A percentile compares a stretch with the other conserved stretches of the same genome.
These are phyloP conservation scores for Penicillium griseofulvum DNA, from an alignment of 2,329 filamentous ascomycete species.

Conservation along the genomic window DNA sequence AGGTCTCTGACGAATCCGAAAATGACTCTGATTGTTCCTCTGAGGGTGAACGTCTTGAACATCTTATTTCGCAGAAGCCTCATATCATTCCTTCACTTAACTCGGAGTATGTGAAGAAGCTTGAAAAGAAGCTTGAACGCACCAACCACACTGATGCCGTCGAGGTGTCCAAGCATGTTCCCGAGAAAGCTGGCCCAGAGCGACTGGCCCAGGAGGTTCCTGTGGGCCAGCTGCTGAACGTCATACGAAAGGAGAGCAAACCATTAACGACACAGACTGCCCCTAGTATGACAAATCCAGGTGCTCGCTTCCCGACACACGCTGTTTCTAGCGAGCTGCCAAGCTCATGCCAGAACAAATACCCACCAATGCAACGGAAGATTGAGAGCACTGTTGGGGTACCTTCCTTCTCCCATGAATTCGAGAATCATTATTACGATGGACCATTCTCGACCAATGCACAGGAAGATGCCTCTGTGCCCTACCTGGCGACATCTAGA, in stretches of 20 bases:
- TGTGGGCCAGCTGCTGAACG: not conserved
- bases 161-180: not conserved
- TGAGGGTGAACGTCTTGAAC: not conserved
- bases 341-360: not conserved
- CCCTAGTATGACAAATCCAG: not conserved
- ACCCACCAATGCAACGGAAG: not conserved
- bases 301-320: constrained; percentile 2
- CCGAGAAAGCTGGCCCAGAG: not conserved
- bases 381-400: not conserved
- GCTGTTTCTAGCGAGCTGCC: not conserved
- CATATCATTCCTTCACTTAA: not conserved
- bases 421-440: constrained; percentile 17
- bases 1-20: constrained; percentile 10
- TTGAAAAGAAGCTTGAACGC: not conserved
- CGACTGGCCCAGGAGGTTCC: not conserved
- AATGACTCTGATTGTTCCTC: not conserved
- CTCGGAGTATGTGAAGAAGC: not conserved
- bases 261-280: not conserved
- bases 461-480: not conserved
- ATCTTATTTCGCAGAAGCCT: not conserved
- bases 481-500: too few species aligned
- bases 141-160: not conserved
- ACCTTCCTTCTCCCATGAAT: not conserved
- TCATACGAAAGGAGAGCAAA: not conserved
- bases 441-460: constrained; percentile 18